Conservation (phyloP, 2,329 filamentous ascomycete genomes). For the Trichoderma koningii region DNA sequence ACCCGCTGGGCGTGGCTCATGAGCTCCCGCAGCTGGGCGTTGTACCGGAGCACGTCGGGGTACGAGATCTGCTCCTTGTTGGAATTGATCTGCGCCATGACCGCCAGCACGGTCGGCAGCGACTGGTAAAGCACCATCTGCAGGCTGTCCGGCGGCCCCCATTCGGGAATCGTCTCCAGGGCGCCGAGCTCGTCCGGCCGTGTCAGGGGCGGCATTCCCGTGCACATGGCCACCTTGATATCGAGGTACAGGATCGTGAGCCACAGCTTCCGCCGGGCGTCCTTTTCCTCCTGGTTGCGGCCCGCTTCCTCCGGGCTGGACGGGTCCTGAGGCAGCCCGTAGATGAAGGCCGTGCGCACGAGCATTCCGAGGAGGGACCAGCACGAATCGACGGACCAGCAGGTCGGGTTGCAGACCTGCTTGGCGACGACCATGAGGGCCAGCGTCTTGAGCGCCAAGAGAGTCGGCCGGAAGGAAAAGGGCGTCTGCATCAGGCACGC, state of each 20-base stretch:
- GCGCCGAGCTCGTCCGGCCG: slow-evolving; percentile 38
- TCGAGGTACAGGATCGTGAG: slow-evolving; percentile 43
- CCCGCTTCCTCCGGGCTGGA: slow-evolving; percentile 33
- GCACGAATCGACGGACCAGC: slow-evolving; percentile 43
- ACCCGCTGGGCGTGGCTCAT: slow-evolving; percentile 38
- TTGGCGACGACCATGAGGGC: slow-evolving; percentile 42
- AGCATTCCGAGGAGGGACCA: slow-evolving; percentile 41
- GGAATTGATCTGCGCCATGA: slow-evolving; percentile 40
- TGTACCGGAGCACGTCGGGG: slow-evolving; percentile 40
- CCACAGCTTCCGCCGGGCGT: slow-evolving; percentile 39
- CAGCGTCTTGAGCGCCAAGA: slow-evolving; percentile 38
- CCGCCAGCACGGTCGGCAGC: slow-evolving; percentile 38
- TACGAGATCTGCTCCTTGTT: slow-evolving; percentile 39
- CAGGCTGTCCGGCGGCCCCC: slow-evolving; percentile 36
- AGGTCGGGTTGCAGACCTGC: slow-evolving; percentile 43
- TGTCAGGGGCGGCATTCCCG: slow-evolving; percentile 42
- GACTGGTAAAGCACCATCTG: slow-evolving; percentile 40
- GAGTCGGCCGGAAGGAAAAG: slow-evolving; percentile 43
- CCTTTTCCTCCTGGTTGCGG: slow-evolving; percentile 34
- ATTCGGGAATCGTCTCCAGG: slow-evolving; percentile 34
- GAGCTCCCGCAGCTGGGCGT: slow-evolving; percentile 38
- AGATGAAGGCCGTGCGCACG: slow-evolving; percentile 41
- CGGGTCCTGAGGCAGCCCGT: slow-evolving; percentile 40
- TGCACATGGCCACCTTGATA: slow-evolving; percentile 41
- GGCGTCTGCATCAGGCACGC: slow-evolving; percentile 44